Percentiles rank a stretch among this genome's conserved stretches.
Conservation (phyloP, 257 asterid species). For the Asclepias syriaca region DNA sequence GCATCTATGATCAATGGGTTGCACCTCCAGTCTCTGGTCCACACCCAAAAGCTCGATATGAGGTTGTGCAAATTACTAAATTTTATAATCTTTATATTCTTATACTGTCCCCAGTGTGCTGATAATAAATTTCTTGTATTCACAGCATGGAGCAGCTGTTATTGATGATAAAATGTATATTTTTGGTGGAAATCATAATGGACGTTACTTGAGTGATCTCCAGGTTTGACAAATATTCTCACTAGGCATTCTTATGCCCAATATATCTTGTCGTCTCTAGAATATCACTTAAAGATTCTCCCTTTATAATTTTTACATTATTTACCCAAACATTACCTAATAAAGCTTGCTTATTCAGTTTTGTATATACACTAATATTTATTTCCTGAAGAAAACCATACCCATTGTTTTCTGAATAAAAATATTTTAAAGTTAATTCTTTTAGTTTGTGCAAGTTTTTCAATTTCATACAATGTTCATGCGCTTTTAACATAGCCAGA, state of each 20-base stretch:
- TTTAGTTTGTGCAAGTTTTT: neutral
- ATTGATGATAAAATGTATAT: slow-evolving; percentile 84
- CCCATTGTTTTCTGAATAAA: neutral
- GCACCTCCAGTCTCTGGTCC: slow-evolving; percentile 71
- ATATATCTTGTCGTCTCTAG: slow-evolving; percentile 16
- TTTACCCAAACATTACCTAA: neutral
- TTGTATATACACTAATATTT: neutral
- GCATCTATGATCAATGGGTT: slow-evolving; percentile 87
- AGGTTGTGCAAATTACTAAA: slow-evolving; percentile 39
- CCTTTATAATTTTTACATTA: neutral
- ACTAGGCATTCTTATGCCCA: slow-evolving; percentile 8
- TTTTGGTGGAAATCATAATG: slow-evolving; percentile 95
- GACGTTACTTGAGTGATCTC: slow-evolving; percentile 91
- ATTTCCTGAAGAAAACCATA: slow-evolving; percentile 5
- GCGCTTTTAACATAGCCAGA: neutral
- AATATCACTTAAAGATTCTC: slow-evolving; percentile 3
- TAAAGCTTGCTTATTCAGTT: neutral
- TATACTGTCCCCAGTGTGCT: slow-evolving; percentile 7
- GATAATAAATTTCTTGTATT: slow-evolving; percentile 19
- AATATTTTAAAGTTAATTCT: neutral
- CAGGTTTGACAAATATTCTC: slow-evolving; percentile 54
- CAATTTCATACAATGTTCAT: neutral
- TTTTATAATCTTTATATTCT: slow-evolving; percentile 8
- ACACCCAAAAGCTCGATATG: slow-evolving; percentile 72
- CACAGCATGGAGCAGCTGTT: slow-evolving; percentile 92